A percentile compares a stretch with the other conserved stretches of the same genome.
Conservation (phyloP, 179 eudicot species). For the Heliamphora ciliata region DNA sequence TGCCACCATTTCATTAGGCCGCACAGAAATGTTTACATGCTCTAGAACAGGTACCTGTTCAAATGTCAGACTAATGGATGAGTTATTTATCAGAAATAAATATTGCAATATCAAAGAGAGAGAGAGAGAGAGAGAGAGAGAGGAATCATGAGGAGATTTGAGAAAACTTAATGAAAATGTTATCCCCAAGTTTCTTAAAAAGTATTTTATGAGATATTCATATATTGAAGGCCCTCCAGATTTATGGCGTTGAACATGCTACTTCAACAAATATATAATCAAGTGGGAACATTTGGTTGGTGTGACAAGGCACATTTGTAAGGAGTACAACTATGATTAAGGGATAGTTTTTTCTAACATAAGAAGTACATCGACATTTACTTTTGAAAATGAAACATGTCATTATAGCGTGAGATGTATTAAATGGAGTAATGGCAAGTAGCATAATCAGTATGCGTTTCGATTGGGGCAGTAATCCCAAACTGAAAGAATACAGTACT, state of each 20-base stretch:
- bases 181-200: background rate
- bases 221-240: background rate
- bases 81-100: slow-evolving; percentile 11
- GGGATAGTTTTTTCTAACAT: background rate
- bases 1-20: slow-evolving; percentile 35
- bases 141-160: background rate
- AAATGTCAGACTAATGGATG: slow-evolving; percentile 9
- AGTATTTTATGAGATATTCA: background rate
- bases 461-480: background rate
- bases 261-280: slow-evolving; percentile 3
- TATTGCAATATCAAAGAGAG: background rate
- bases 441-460: background rate
- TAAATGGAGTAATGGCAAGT: background rate
- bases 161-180: background rate
- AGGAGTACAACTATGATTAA: background rate
- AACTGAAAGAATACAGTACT: background rate
- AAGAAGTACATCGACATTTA: background rate
- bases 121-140: background rate
- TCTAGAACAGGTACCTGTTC: slow-evolving; percentile 35
- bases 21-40: slow-evolving; percentile 32
- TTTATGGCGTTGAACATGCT: background rate
- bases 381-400: background rate
- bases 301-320: background rate
- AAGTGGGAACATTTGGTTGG: background rate
- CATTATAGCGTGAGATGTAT: background rate